Conservation (phyloP, 2,329 filamentous ascomycete species). For the Phialophora verrucosa region DNA sequence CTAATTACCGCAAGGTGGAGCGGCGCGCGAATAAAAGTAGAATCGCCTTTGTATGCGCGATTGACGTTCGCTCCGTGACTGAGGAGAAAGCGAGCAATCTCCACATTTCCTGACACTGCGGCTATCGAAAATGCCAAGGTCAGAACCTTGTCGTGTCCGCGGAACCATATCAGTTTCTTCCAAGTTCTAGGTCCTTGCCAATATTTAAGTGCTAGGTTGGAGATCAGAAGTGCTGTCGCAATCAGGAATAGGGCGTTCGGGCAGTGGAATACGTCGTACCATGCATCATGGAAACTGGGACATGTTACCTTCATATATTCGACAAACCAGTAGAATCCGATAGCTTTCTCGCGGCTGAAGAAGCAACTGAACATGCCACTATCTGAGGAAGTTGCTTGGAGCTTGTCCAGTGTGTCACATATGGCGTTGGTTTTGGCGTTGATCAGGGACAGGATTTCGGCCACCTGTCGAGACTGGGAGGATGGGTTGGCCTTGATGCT, state of each 20-base stretch:
- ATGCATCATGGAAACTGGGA: too few species aligned
- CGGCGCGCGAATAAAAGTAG: neutral
- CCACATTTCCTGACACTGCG: neutral
- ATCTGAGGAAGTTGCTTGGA: neutral
- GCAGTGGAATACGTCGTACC: neutral
- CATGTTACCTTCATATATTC: neutral
- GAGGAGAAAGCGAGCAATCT: neutral
- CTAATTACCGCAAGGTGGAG: neutral
- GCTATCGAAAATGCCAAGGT: neutral
- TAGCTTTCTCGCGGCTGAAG: neutral
- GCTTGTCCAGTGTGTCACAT: neutral
- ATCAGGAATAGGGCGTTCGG: neutral
- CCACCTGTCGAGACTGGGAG: slow-evolving; percentile 7
- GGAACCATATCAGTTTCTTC: neutral
- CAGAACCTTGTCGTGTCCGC: neutral
- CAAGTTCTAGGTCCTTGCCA: neutral
- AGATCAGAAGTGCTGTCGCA: neutral
- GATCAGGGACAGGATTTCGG: slow-evolving; percentile 1
- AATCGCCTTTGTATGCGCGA: neutral
- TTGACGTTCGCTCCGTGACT: neutral
- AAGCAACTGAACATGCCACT: slow-evolving; percentile 1
- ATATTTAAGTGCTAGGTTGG: neutral
- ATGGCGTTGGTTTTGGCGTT: neutral
- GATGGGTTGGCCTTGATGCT: slow-evolving; percentile 9
- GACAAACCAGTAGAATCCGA: neutral